These are phyloP conservation scores for Coccomyxa subellipsoidea DNA, from an alignment of 163 green algal species.

Conservation along the genomic window DNA sequence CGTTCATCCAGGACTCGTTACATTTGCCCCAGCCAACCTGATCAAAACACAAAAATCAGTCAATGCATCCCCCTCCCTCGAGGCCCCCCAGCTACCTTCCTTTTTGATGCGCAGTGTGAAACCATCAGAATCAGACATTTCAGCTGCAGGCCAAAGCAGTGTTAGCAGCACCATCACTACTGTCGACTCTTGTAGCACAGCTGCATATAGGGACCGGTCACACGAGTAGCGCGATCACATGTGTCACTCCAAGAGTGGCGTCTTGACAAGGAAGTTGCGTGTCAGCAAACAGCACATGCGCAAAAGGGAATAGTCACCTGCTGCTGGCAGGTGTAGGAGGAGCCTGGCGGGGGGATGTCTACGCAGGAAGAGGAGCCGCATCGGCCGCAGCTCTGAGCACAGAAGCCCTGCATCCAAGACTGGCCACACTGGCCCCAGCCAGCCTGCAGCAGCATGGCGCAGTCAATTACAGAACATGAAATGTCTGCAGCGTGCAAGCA, in stretches of 20 bases:
- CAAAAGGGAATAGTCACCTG: background rate
- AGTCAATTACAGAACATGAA: background rate
- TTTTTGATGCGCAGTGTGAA: background rate
- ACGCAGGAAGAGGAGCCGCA: background rate
- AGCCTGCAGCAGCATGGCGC: background rate
- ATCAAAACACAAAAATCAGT: background rate
- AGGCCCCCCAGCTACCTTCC: background rate
- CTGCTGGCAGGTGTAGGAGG: background rate
- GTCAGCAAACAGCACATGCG: background rate
- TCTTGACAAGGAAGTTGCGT: no score
- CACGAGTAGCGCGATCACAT: no score
- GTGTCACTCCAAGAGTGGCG: background rate
- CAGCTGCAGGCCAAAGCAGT: no score
- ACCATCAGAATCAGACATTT: no score
- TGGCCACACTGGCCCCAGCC: background rate
- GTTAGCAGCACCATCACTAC: no score
- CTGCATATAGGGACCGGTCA: no score
- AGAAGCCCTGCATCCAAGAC: conserved; percentile 4
- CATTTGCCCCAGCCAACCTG: background rate
- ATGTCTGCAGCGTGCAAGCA: no score
- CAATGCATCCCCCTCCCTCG: no score
- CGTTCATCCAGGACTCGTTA: background rate
- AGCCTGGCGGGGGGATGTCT: background rate
- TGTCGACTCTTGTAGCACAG: no score
- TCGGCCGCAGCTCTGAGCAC: background rate